These are phyloP conservation scores for Ceratopteris richardii DNA, from an alignment of 75 land plant species.

Conservation along the genomic window DNA sequence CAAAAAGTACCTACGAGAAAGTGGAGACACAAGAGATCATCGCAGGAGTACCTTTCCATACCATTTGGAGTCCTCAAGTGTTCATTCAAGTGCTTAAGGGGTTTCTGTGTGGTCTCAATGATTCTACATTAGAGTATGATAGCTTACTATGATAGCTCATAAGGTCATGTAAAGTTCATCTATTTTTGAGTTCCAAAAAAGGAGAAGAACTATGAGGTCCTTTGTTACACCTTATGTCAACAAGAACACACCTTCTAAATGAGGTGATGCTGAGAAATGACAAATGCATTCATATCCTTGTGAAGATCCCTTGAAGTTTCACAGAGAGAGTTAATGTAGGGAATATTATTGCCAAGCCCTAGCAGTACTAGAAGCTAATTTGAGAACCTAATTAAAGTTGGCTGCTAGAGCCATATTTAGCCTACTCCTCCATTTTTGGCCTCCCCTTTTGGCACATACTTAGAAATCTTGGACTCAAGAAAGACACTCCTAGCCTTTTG, in stretches of 20 bases:
- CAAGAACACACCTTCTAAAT: conserved; percentile 90
- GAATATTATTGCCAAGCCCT: too few relatives aligned
- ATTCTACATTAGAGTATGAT: conserved; percentile 24
- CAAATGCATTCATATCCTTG: conserved; percentile 45
- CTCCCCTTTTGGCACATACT: too few relatives aligned
- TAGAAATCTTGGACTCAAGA: too few relatives aligned
- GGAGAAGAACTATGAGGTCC: conserved; percentile 25
- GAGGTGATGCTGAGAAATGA: conserved; percentile 99
- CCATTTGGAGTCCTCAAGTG: background rate
- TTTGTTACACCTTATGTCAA: conserved; percentile 21
- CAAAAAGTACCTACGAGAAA: background rate
- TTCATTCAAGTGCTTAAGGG: background rate
- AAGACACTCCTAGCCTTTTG: too few relatives aligned
- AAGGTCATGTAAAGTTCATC: conserved; percentile 52
- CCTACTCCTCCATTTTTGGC: too few relatives aligned
- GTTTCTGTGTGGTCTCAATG: conserved; percentile 6
- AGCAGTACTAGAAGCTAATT: too few relatives aligned
- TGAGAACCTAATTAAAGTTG: too few relatives aligned
- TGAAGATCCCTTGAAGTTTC: conserved; percentile 20
- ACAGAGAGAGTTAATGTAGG: conserved; percentile 18
- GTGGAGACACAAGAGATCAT: background rate
- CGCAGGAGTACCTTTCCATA: background rate
- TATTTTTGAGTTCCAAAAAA: conserved; percentile 64
- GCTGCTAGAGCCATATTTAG: too few relatives aligned
- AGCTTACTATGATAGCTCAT: conserved; percentile 46